These are phyloP conservation scores for Fusarium chaquense DNA, from an alignment of 2,329 filamentous ascomycete genomes.

Conservation along the genomic window DNA sequence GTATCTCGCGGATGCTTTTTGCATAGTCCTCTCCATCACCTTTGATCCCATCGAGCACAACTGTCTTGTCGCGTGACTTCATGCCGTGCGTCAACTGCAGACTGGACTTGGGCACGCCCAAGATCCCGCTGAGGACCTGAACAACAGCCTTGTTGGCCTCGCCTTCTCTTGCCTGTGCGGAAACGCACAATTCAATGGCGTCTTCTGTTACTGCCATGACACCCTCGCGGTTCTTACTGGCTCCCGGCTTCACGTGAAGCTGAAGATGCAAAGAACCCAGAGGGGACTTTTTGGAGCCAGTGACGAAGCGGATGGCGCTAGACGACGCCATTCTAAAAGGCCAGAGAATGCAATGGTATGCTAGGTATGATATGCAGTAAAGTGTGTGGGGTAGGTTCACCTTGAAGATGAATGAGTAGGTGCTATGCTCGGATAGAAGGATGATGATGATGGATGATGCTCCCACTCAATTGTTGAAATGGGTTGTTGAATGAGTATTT, in stretches of 20 bases:
- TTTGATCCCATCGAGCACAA: constrained; percentile 57
- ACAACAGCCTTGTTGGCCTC: constrained; percentile 77
- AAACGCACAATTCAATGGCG: constrained; percentile 72
- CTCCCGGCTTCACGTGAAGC: constrained; percentile 76
- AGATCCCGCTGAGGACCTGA: constrained; percentile 69
- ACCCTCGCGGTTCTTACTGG: constrained; percentile 71
- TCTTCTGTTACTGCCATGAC: constrained; percentile 67
- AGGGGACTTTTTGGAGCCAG: constrained; percentile 60
- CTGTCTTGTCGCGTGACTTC: constrained; percentile 74
- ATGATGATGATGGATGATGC: constrained; percentile 1
- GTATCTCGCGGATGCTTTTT: constrained; percentile 44
- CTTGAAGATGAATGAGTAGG: background rate
- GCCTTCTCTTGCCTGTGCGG: constrained; percentile 73
- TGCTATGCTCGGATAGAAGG: constrained; percentile 7
- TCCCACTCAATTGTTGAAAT: background rate
- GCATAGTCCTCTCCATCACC: constrained; percentile 50
- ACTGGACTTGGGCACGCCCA: constrained; percentile 72
- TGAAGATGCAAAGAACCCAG: constrained; percentile 66
- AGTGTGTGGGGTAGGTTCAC: constrained; percentile 28
- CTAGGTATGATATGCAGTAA: background rate
- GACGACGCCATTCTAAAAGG: constrained; percentile 46
- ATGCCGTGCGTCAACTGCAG: constrained; percentile 71
- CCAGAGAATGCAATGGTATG: constrained; percentile 1
- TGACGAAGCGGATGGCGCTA: constrained; percentile 60
- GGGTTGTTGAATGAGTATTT: background rate